Evolutionary conservation across 441 rosid species (phyloP), one percentile per base, ranked within the genome.

Genomic region (Theobroma grandiflorum): DNA sequence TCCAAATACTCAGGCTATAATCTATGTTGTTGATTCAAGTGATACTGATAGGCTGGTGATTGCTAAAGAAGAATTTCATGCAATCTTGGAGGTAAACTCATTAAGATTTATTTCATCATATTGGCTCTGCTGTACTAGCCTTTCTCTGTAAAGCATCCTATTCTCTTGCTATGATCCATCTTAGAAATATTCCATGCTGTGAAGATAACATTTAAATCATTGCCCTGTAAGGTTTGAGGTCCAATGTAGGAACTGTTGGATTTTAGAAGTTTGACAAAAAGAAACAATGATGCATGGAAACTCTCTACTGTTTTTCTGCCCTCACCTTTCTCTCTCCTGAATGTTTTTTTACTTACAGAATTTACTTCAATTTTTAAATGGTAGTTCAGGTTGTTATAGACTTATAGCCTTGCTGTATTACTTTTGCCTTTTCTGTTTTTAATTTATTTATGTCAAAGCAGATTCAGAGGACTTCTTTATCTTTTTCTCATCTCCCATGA

Each of bases 31-130:
- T 80, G 99, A 95, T 87, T 95, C 98, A 38, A 94, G 99, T 80
- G 99, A 95, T 81, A 95, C 95, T 14, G 98, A 95, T 77, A 85
- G 99, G 84, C 87, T 95, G 68, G 92, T 86, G 47, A 93, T 93
- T 68, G 98, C 99, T 8, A 95, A 91, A 86, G 98, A 94, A 20
- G 99, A 95, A 84, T 95, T 95, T 82, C 99, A 95, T 86, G 94
- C 98, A 59, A 93, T 95, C 81, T 86, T 95, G 83, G 95, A 95
- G 99, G 99, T 95, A 86, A 45, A 35, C 33, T 68, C 63, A 26
- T 67, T 70, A 72, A 37, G 55, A 62, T 72, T 49, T 69, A 33
- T 75, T 74, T 75, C 59, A 33, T 33, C 26, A 9, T 62, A 14
- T 45, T 53, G 20, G 40, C 33, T 40, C 37, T 73, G 53, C 15